Evolutionary conservation across 345 rosid species (phyloP).

Genomic region (Alliaria petiolata): DNA sequence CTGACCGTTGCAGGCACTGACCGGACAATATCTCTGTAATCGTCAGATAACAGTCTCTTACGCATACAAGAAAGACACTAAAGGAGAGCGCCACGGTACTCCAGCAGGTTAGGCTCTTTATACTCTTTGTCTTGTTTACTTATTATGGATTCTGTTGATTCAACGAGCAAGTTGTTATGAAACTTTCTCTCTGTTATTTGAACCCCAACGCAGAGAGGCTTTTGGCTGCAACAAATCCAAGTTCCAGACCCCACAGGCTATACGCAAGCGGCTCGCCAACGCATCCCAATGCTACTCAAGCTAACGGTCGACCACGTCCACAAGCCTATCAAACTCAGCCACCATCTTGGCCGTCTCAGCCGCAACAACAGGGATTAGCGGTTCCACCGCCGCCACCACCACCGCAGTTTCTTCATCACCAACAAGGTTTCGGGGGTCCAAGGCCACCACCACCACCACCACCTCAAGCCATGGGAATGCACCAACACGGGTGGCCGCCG

Average conservation of each 20-base stretch:
- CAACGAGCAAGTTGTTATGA: no score
- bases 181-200: not conserved
- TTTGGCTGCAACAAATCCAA: constrained; percentile 90
- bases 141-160: not conserved
- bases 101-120: constrained; percentile 78
- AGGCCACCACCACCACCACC: constrained; percentile 60
- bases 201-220: constrained; percentile 74
- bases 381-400: constrained; percentile 52
- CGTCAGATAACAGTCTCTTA: constrained; percentile 95
- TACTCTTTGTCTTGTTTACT: not conserved
- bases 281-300: constrained; percentile 36
- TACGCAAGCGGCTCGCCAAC: constrained; percentile 91
- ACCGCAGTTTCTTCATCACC: constrained; percentile 30
- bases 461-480: constrained; percentile 82
- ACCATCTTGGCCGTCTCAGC: constrained; percentile 71
- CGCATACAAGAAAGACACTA: constrained; percentile 97
- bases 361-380: constrained; percentile 52
- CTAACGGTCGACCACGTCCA: constrained; percentile 69
- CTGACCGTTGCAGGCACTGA: constrained; percentile 64
- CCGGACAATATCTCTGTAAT: constrained; percentile 92
- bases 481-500: constrained; percentile 59
- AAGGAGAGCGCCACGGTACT: constrained; percentile 98
- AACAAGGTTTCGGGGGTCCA: constrained; percentile 32
- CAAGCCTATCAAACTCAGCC: constrained; percentile 48
- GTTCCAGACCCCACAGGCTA: constrained; percentile 82